Conservation (phyloP, 331 rosid species). For the Pyracantha coccinea region DNA sequence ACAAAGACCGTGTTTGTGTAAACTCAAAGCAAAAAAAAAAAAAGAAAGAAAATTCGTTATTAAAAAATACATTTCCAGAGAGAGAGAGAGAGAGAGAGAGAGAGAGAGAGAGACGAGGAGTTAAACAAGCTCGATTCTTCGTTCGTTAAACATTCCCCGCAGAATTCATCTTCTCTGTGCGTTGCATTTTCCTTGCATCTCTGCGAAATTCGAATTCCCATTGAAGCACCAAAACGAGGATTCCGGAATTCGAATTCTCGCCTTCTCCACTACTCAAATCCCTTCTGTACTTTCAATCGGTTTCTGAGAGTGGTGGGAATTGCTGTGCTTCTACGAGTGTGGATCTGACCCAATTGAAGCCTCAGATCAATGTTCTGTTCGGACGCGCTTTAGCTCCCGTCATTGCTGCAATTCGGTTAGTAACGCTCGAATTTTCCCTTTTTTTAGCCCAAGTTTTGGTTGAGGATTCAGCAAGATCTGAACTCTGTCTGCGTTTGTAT, state of each 20-base stretch:
- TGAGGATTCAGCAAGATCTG: conserved; percentile 35
- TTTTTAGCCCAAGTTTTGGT: neutral
- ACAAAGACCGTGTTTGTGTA: conserved; percentile 19
- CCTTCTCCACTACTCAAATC: neutral
- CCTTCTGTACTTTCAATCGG: neutral
- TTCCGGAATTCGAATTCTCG: conserved; percentile 14
- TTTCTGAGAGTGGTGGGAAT: neutral
- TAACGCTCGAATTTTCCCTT: neutral
- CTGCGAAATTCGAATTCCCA: conserved; percentile 11
- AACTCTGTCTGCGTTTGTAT: conserved; percentile 2
- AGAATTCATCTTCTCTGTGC: neutral
- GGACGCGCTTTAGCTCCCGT: conserved; percentile 34
- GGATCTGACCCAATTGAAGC: conserved; percentile 31
- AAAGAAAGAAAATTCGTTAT: neutral
- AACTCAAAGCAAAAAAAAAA: conserved; percentile 28
- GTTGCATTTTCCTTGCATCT: conserved; percentile 45
- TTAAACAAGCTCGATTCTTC: neutral
- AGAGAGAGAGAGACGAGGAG: neutral
- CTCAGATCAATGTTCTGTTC: conserved; percentile 32
- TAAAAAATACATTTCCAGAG: neutral
- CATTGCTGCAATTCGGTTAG: conserved; percentile 11
- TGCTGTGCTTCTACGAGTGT: conserved; percentile 12
- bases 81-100: neutral
- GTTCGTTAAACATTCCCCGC: conserved; percentile 10
- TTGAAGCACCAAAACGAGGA: neutral